phyloP scores from a whole-genome alignment of 2,329 filamentous ascomycete species.

The Neonectria sp. region DNA sequence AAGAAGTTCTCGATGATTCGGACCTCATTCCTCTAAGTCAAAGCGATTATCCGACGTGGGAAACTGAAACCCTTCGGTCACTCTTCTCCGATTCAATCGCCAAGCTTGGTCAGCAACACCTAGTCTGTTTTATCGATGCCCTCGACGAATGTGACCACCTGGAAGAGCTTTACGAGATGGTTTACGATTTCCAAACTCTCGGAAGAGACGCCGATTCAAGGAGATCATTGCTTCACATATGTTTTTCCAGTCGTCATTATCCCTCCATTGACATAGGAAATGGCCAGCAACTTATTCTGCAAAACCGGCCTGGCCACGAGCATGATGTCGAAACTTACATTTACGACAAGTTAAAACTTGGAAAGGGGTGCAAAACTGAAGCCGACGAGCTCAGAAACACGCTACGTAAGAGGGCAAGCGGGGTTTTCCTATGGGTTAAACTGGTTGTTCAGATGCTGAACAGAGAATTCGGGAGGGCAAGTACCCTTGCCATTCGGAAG shows the following conservation, averaged over 20 bases:
- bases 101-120: neutral
- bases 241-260: slow-evolving; percentile 61
- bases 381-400: neutral
- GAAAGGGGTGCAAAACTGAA: neutral
- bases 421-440: neutral
- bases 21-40: slow-evolving; percentile 1
- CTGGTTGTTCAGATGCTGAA: slow-evolving; percentile 5
- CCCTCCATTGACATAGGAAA: slow-evolving; percentile 40
- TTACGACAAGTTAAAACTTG: neutral
- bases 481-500: neutral
- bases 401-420: neutral
- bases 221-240: slow-evolving; percentile 47
- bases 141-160: slow-evolving; percentile 64
- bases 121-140: slow-evolving; percentile 55
- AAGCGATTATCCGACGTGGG: neutral
- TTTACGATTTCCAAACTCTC: slow-evolving; percentile 57
- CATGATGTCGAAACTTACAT: slow-evolving; percentile 40
- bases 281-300: slow-evolving; percentile 35
- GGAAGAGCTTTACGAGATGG: slow-evolving; percentile 56
- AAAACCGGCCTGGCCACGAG: slow-evolving; percentile 37
- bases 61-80: slow-evolving; percentile 4
- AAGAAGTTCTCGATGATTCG: slow-evolving; percentile 5
- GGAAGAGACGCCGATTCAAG: slow-evolving; percentile 43
- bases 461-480: neutral
- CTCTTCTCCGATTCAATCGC: neutral